These are phyloP conservation scores for Aspergillus novoparasiticus DNA, from an alignment of 2,329 filamentous ascomycete genomes.

Conservation along the genomic window DNA sequence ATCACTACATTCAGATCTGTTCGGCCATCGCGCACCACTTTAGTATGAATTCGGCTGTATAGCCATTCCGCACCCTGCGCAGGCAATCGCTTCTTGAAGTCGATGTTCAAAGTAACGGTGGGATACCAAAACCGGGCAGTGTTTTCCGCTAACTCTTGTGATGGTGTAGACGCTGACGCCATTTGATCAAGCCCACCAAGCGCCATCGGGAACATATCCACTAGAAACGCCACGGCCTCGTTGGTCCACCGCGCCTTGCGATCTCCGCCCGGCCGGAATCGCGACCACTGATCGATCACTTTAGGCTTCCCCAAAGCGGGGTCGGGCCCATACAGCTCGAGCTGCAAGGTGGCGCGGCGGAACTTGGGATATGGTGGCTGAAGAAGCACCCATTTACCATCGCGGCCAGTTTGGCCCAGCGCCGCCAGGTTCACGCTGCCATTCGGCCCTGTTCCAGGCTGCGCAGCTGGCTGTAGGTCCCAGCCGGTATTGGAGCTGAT, in stretches of 20 bases:
- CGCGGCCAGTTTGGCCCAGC: constrained; percentile 24
- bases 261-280: constrained; percentile 56
- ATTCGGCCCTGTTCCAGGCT: constrained; percentile 39
- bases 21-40: constrained; percentile 69
- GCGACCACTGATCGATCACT: constrained; percentile 67
- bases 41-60: constrained; percentile 65
- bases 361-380: constrained; percentile 38
- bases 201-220: constrained; percentile 70
- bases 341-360: constrained; percentile 53
- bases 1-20: constrained; percentile 74
- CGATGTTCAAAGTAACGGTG: constrained; percentile 73
- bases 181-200: constrained; percentile 54
- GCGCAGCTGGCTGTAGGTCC: constrained; percentile 50
- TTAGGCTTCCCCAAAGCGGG: constrained; percentile 19
- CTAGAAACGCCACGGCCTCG: constrained; percentile 64
- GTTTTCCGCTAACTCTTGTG: constrained; percentile 25
- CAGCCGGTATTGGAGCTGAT: constrained; percentile 59
- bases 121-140: constrained; percentile 68
- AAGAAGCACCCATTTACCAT: constrained; percentile 30
- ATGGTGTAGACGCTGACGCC: constrained; percentile 32
- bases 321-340: constrained; percentile 51
- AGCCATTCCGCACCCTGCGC: constrained; percentile 72
- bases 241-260: constrained; percentile 61
- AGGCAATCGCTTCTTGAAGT: constrained; percentile 73
- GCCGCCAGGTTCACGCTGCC: constrained; percentile 27